Percentiles rank a stretch among this genome's conserved stretches.
These are phyloP conservation scores for Zygosaccharomyces pseudobailii DNA, from an alignment of 1,139 yeast species.

Conservation along the genomic window DNA sequence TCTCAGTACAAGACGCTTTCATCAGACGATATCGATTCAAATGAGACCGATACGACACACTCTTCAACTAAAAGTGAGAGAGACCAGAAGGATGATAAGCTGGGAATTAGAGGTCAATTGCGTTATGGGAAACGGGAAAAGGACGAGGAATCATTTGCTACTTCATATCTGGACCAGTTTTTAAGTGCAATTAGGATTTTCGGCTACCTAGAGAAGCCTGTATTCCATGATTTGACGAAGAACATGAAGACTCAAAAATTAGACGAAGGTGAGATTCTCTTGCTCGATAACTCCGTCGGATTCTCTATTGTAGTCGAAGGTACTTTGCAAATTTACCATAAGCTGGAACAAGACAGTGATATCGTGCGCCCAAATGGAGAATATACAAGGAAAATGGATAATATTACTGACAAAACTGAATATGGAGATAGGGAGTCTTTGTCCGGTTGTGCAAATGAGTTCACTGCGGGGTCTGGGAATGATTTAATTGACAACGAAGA, in stretches of 20 bases:
- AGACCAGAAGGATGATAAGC: conserved; percentile 2
- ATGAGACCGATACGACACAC: background rate
- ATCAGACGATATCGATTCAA: conserved; percentile 10
- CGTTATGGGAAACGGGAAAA: conserved; percentile 3
- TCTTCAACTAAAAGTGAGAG: background rate
- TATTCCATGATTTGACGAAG: conserved; percentile 87
- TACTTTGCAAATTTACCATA: conserved; percentile 70
- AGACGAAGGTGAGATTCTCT: conserved; percentile 68
- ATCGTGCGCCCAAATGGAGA: conserved; percentile 7
- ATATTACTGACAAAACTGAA: background rate
- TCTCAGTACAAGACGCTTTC: conserved; percentile 16
- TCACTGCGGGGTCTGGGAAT: conserved; percentile 5
- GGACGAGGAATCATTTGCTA: conserved; percentile 16
- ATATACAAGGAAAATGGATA: conserved; percentile 1
- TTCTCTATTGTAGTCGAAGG: conserved; percentile 96
- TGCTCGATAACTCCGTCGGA: conserved; percentile 71
- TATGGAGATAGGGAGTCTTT: conserved; percentile 1
- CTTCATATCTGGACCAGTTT: conserved; percentile 78
- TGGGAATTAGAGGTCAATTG: background rate
- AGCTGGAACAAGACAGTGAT: conserved; percentile 35
- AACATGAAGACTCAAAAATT: conserved; percentile 87
- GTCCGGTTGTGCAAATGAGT: conserved; percentile 6
- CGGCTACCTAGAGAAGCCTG: conserved; percentile 86
- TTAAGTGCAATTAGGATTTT: conserved; percentile 86
- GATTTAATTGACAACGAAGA: conserved; percentile 5